phyloP scores from a whole-genome alignment of 192 early-diverging fungal genomes.

The Thamnidium elegans region DNA sequence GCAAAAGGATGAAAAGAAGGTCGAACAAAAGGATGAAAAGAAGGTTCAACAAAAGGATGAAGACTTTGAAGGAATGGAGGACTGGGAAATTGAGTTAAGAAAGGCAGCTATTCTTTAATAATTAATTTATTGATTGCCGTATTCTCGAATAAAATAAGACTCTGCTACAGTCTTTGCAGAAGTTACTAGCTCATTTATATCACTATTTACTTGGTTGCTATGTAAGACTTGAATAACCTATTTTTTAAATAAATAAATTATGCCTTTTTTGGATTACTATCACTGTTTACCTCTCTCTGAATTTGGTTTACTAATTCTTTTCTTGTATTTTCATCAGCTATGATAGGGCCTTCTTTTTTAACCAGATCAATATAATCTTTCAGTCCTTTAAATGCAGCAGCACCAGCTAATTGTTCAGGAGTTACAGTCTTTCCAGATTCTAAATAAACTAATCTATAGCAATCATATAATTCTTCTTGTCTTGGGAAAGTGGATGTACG shows the following conservation, averaged over 20 bases:
- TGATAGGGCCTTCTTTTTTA: neutral
- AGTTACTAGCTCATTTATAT: slow-evolving; percentile 3
- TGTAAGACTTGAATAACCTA: slow-evolving; percentile 1
- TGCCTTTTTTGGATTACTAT: neutral
- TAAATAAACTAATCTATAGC: slow-evolving; percentile 18
- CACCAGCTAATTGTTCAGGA: slow-evolving; percentile 13
- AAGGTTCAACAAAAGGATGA: neutral
- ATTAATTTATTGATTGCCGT: slow-evolving; percentile 7
- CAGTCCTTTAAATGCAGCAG: slow-evolving; percentile 21
- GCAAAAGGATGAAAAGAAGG: neutral
- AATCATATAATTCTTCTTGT: slow-evolving; percentile 21
- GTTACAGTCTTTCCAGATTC: slow-evolving; percentile 1
- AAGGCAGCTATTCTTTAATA: slow-evolving; percentile 10
- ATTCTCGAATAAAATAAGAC: slow-evolving; percentile 26
- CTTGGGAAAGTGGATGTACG: slow-evolving; percentile 17
- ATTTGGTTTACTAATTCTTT: neutral
- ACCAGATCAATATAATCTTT: slow-evolving; percentile 13
- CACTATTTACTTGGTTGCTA: neutral
- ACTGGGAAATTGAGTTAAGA: slow-evolving; percentile 40
- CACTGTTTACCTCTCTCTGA: neutral
- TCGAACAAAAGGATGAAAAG: neutral
- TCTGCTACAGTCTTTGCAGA: slow-evolving; percentile 8
- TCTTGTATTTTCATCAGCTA: slow-evolving; percentile 10
- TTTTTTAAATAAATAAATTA: neutral
- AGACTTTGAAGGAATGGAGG: slow-evolving; percentile 32